A percentile compares a stretch with the other conserved stretches of the same genome.
These are phyloP conservation scores for Coemansia sp. DNA, from an alignment of 192 early-diverging fungal species.

Conservation along the genomic window DNA sequence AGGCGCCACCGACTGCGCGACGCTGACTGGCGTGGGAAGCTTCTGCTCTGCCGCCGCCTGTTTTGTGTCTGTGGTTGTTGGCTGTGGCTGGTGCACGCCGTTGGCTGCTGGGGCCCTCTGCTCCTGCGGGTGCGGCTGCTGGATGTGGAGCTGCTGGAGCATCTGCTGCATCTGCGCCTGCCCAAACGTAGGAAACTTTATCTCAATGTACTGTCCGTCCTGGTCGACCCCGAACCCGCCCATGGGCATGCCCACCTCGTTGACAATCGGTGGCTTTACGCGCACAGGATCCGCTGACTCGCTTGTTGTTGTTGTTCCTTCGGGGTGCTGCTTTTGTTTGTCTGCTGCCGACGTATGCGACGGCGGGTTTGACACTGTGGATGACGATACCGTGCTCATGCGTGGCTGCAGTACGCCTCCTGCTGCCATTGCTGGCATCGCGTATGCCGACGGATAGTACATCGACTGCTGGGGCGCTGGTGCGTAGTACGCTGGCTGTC, in stretches of 20 bases:
- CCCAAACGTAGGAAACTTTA: slow-evolving; percentile 55
- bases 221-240: slow-evolving; percentile 46
- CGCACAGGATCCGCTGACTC: slow-evolving; percentile 7
- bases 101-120: neutral
- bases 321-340: neutral
- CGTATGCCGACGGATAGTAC: slow-evolving; percentile 41
- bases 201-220: slow-evolving; percentile 54
- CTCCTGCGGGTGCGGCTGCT: slow-evolving; percentile 10
- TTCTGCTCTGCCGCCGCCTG: slow-evolving; percentile 2
- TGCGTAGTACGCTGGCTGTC: slow-evolving; percentile 40
- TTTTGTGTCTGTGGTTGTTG: neutral
- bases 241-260: slow-evolving; percentile 31
- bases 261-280: slow-evolving; percentile 31
- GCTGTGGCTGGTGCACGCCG: slow-evolving; percentile 12
- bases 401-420: slow-evolving; percentile 20
- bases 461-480: slow-evolving; percentile 19
- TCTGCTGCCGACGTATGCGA: slow-evolving; percentile 10
- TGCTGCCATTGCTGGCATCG: slow-evolving; percentile 22
- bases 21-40: slow-evolving; percentile 23
- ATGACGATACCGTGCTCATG: slow-evolving; percentile 25
- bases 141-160: slow-evolving; percentile 52
- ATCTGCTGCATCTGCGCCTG: slow-evolving; percentile 52
- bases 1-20: slow-evolving; percentile 13
- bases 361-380: neutral
- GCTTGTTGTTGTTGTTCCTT: neutral